Base-by-base conservation (phyloP, 163 green algal genomes). In the Trebouxiophyceae sp. region DNA sequence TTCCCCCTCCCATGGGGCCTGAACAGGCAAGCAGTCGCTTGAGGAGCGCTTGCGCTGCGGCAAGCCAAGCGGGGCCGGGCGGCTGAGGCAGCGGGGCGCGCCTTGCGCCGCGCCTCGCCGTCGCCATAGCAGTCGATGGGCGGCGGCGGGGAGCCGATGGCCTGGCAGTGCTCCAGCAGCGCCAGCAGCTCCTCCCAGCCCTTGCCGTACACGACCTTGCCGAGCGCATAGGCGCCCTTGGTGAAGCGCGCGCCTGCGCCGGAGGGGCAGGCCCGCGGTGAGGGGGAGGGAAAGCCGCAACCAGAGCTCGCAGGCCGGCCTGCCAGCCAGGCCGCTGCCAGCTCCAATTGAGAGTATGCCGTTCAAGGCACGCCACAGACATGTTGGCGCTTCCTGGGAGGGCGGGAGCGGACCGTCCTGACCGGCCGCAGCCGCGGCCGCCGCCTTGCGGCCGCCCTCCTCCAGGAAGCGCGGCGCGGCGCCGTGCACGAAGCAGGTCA, bases 181-280 rank as follows among this genome's bases (percentile, higher is more conserved):
- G 95, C 84, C 65, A 97, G 79, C 62, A 98, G 83, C 79, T 97
- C 89, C 44, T 86, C 89, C 83, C 97, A 97, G 56, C 91, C 93
- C 60, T 86, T 84, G 66, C 66, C 81, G 71, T 72, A 86, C 57
- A 86, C 76, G 63, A 92, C 83, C 82, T 99, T 99, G 73, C 92
- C 93, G 26, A 98, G 81, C 67, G 92, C 96, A 78, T 99, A 98
- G 0, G 80, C 82, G 33, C 92, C 91, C 63, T 90, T 81, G 16
- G 28, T 57, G 62, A 86, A 86, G 6, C 57, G 57, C 31, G 28
- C 45, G 50, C 59, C 31, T 88, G 33, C 31, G 74, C 62, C n/a
- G n/a, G n/a, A n/a, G n/a, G n/a, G n/a, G n/a, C n/a, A n/a, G n/a
- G n/a, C n/a, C n/a, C n/a, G n/a, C n/a, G n/a, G n/a, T n/a, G n/a